Conservation (phyloP, 2,329 filamentous ascomycete genomes). For the Calonectria hawksworthii region DNA sequence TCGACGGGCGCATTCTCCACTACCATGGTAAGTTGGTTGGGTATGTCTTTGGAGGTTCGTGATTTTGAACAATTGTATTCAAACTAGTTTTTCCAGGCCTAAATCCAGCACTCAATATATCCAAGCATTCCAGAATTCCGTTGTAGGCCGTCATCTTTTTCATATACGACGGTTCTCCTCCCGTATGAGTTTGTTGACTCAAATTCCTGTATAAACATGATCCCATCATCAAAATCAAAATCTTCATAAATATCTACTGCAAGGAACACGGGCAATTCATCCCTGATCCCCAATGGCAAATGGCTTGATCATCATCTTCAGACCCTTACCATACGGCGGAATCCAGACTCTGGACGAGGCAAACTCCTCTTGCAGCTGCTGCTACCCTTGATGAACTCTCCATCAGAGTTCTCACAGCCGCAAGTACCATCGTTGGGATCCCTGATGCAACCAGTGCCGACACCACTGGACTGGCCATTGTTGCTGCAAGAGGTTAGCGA, state of each 20-base stretch:
- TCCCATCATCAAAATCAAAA: background rate
- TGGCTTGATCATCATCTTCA: background rate
- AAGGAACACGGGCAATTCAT: background rate
- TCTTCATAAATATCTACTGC: background rate
- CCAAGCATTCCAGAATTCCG: background rate
- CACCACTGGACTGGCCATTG: slow-evolving; percentile 40
- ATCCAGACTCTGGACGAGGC: background rate
- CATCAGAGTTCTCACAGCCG: slow-evolving; percentile 44
- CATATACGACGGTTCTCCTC: background rate
- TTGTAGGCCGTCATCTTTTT: background rate
- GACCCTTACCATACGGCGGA: background rate
- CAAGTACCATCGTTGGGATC: slow-evolving; percentile 39
- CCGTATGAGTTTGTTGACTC: background rate
- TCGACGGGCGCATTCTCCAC: background rate
- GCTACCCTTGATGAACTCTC: slow-evolving; percentile 36
- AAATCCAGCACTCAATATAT: background rate
- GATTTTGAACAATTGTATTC: background rate
- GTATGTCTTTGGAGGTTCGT: background rate
- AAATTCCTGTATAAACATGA: background rate
- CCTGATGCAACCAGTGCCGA: slow-evolving; percentile 43
- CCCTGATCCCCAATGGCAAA: background rate
- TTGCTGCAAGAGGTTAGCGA: slow-evolving; percentile 22
- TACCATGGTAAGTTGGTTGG: background rate
- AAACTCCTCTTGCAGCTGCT: slow-evolving; percentile 28
- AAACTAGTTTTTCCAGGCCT: background rate